phyloP scores from a whole-genome alignment of 2,329 filamentous ascomycete genomes.

The Sarocladiaceae sp. region DNA sequence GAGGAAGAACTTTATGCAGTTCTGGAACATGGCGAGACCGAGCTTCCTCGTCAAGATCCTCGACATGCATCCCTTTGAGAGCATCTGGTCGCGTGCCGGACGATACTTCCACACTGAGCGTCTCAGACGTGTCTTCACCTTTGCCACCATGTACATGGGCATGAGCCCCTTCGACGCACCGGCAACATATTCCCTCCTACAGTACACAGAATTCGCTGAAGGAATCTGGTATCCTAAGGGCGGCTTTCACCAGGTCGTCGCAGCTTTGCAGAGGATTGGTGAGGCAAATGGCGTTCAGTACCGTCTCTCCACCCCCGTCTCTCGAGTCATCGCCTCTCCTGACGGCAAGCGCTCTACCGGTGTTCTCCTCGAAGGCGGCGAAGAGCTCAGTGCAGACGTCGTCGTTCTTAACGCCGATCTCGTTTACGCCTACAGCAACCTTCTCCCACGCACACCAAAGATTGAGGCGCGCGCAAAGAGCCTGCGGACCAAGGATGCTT shows the following conservation, averaged over 20 bases:
- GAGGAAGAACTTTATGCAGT: conserved; percentile 57
- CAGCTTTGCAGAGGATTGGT: conserved; percentile 57
- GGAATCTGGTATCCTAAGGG: conserved; percentile 71
- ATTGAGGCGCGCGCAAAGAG: conserved; percentile 30
- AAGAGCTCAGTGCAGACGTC: conserved; percentile 54
- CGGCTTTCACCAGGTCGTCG: conserved; percentile 61
- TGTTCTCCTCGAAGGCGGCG: conserved; percentile 51
- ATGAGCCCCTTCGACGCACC: conserved; percentile 74
- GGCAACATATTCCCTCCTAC: conserved; percentile 65
- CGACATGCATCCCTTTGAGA: conserved; percentile 63
- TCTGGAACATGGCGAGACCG: conserved; percentile 50
- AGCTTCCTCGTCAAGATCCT: conserved; percentile 54
- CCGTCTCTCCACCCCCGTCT: conserved; percentile 51
- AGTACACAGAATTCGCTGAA: conserved; percentile 70
- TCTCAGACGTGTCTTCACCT: conserved; percentile 65
- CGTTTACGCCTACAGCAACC: conserved; percentile 66
- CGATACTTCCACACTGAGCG: conserved; percentile 66
- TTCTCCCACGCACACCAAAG: conserved; percentile 47
- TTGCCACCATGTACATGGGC: conserved; percentile 78
- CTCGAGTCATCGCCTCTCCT: conserved; percentile 43
- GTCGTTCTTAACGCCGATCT: conserved; percentile 69
- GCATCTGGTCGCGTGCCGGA: conserved; percentile 58
- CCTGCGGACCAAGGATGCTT: conserved; percentile 45
- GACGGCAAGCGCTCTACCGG: conserved; percentile 50
- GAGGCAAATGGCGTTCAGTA: conserved; percentile 56